These are phyloP conservation scores for Fusarium nodosum DNA, from an alignment of 2,329 filamentous ascomycete genomes.

Conservation along the genomic window DNA sequence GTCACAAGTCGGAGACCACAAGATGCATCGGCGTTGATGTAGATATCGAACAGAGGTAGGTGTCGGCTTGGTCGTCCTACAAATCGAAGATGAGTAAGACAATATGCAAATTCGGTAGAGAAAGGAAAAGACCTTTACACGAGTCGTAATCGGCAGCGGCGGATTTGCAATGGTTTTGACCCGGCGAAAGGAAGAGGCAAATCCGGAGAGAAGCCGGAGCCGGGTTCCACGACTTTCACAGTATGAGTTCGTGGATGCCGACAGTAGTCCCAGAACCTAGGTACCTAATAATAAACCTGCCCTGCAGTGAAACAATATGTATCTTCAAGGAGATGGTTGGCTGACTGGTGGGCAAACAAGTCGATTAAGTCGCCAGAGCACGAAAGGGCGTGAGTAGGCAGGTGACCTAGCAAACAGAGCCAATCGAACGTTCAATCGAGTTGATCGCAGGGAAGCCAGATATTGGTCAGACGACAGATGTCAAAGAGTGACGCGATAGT, in stretches of 20 bases:
- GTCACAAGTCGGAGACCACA: slow-evolving; percentile 31
- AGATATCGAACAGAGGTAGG: slow-evolving; percentile 20
- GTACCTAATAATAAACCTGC: slow-evolving; percentile 20
- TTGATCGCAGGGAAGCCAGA: slow-evolving; percentile 36
- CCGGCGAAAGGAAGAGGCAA: slow-evolving; percentile 45
- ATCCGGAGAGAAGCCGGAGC: slow-evolving; percentile 44
- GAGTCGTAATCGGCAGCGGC: slow-evolving; percentile 39
- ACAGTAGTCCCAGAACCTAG: slow-evolving; percentile 5
- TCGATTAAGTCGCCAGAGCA: slow-evolving; percentile 40
- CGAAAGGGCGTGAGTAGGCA: slow-evolving; percentile 33
- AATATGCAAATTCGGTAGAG: slow-evolving; percentile 18
- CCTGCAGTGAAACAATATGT: slow-evolving; percentile 30
- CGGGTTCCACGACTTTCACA: slow-evolving; percentile 36
- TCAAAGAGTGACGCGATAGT: slow-evolving; percentile 44
- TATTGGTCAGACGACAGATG: slow-evolving; percentile 43
- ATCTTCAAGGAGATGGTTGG: slow-evolving; percentile 29
- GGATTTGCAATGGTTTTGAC: slow-evolving; percentile 41
- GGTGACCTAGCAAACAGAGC: slow-evolving; percentile 40
- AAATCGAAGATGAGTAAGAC: slow-evolving; percentile 17
- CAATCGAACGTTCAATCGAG: slow-evolving; percentile 41
- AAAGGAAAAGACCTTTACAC: slow-evolving; percentile 29
- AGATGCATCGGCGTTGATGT: slow-evolving; percentile 43
- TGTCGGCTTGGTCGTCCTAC: slow-evolving; percentile 23
- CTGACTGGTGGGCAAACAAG: slow-evolving; percentile 41
- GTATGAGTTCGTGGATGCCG: slow-evolving; percentile 29